Base-by-base conservation (phyloP, 768 basidiomycete genomes). In the Russula brevipes region DNA sequence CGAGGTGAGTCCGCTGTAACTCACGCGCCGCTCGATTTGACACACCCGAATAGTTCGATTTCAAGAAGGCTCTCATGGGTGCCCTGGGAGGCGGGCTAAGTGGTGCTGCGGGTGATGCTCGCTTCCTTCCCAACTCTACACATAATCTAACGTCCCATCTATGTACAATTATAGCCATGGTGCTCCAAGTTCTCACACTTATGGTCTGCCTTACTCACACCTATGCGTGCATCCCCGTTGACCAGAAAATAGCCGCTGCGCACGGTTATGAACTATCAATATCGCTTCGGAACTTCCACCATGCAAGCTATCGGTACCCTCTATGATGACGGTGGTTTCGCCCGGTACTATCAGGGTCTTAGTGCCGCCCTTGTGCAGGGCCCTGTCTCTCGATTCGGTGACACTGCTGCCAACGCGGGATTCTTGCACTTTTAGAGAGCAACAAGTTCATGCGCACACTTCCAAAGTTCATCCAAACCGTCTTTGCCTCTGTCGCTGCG, bases 231-330 rank as follows among this genome's bases (percentile, higher is more conserved):
- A 64, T 46, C 64, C 12, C 31, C n/a, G 42, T n/a, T 35, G 33
- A 54, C 55, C 4, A 24, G 2, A 44, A 11, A 47, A 12, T 58
- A 88, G 88, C 94, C 93, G 5, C 74, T 96, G n/a, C 84, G 93
- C n/a, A 97, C 95, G 2, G 81, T 94, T 59, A 98, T 98, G 96
- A 98, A 98, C 78, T 97, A 91, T 72, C 93, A 94, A 76, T 94
- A 94, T 73, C 84, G 88, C 57, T 94, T 85, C 71, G 94, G 94
- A n/a, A 88, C 87, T 2, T 82, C 85, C 1, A 85, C 85, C 6
- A 84, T 84, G 0, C 75, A 80, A 44, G 87, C 90, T 12, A 82
- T 80, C 60, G 73, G 74, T 53, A 91, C 83, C 3, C 84, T 95
- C 17, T 88, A 88, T 72, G 75, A 74, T 2, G 88, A 94, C 63